These are phyloP conservation scores for Ophiosphaerella korrae DNA, from an alignment of 2,329 filamentous ascomycete species.

Conservation along the genomic window DNA sequence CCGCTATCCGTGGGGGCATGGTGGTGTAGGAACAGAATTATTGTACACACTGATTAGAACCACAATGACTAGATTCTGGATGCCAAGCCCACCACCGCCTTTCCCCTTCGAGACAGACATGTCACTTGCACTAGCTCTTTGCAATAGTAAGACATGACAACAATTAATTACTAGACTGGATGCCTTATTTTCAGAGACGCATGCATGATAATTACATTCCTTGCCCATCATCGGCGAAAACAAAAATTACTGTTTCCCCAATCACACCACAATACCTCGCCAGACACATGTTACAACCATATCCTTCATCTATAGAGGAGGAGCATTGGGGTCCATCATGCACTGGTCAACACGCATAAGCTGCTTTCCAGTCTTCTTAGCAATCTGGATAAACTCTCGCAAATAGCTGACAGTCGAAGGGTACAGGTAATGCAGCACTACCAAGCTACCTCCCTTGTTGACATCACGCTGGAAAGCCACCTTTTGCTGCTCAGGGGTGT, in stretches of 20 bases:
- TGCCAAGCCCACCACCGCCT: not conserved
- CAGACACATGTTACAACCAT: not conserved
- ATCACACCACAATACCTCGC: not conserved
- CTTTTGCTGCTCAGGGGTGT: slow-evolving; percentile 69
- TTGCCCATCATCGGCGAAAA: too few relatives aligned
- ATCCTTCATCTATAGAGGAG: slow-evolving; percentile 28
- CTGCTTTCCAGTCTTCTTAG: slow-evolving; percentile 67
- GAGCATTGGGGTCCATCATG: slow-evolving; percentile 65
- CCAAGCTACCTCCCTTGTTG: slow-evolving; percentile 65
- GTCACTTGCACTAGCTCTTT: too few relatives aligned
- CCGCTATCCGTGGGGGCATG: slow-evolving; percentile 45
- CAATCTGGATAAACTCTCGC: slow-evolving; percentile 67
- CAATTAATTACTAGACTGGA: not conserved
- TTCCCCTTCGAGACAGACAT: not conserved
- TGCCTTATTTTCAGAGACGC: slow-evolving; percentile 1
- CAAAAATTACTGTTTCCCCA: too few relatives aligned
- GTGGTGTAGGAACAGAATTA: slow-evolving; percentile 8
- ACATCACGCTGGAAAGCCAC: slow-evolving; percentile 69
- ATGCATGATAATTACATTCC: slow-evolving; percentile 3
- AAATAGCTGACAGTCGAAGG: slow-evolving; percentile 68
- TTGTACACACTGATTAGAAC: not conserved
- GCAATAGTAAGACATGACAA: too few relatives aligned
- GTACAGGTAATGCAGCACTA: slow-evolving; percentile 73
- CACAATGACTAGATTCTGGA: not conserved
- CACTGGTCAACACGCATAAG: slow-evolving; percentile 72